A percentile compares a stretch with the other conserved stretches of the same genome.
Evolutionary conservation across 768 basidiomycete species (phyloP).

Genomic region (Termitomyces sp.): DNA sequence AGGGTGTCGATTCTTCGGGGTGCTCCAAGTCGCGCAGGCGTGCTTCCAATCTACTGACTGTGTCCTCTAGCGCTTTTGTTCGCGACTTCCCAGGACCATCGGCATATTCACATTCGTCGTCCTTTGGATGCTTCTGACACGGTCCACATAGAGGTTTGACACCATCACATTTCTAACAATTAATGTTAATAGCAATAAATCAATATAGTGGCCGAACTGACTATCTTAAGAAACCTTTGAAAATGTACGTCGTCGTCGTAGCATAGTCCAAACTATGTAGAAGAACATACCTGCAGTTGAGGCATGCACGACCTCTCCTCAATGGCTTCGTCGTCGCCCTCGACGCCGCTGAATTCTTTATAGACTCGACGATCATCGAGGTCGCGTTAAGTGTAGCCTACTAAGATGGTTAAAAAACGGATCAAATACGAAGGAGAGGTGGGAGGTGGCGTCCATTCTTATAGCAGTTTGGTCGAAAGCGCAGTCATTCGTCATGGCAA

Average conservation of each 20-base stretch:
- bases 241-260: neutral
- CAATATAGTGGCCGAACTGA: conserved; percentile 18
- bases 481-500: conserved; percentile 2
- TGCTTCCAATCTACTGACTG: conserved; percentile 47
- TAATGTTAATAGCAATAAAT: conserved; percentile 2
- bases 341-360: conserved; percentile 23
- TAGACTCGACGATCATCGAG: conserved; percentile 34
- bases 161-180: conserved; percentile 62
- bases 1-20: conserved; percentile 39
- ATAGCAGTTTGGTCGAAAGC: conserved; percentile 21
- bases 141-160: conserved; percentile 58
- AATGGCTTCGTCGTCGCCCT: conserved; percentile 33
- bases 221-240: conserved; percentile 44
- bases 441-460: conserved; percentile 24
- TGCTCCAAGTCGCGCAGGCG: conserved; percentile 54
- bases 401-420: conserved; percentile 25
- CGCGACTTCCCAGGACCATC: conserved; percentile 57
- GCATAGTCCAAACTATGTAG: neutral
- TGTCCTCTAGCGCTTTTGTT: conserved; percentile 56
- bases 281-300: conserved; percentile 41
- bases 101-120: conserved; percentile 67
- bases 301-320: conserved; percentile 49
- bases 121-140: conserved; percentile 51
- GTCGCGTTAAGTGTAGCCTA: conserved; percentile 15
- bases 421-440: conserved; percentile 24